Evolutionary conservation across 768 basidiomycete species (phyloP), one percentile per base, ranked within the genome.

Genomic region (Obba rivulosa): DNA sequence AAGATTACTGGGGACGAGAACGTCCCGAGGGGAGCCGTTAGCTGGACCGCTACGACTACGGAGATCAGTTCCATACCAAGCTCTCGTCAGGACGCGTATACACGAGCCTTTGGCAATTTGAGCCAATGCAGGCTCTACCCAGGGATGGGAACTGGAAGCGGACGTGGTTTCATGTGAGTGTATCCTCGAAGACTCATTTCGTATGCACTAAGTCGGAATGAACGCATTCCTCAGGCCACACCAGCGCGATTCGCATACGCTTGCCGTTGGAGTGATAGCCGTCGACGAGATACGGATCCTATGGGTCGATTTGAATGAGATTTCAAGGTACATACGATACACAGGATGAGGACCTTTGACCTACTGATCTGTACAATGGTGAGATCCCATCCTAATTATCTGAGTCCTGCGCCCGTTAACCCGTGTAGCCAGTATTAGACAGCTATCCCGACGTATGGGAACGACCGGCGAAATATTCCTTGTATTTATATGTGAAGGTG

Each of bases 1-100:
- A 57, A 57, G 35, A 46, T 57, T 28, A 57, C 53, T 0, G 56
- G 56, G 14, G 56, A 57, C 40, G 53, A 54, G 39, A 53, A 57
- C 46, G 56, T 57, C 10, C 56, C 56, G 16, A 41, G 56, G 2
- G 56, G 56, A 2, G 51, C 50, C 1, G n/a, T 52, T 13, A 54
- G 48, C 23, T 57, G 53, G 51, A 25, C 38, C 34, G 52, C 36
- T 11, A 4, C 35, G 34, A 35, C 34, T 34, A 24, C 41, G 14
- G 13, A 37, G 17, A 37, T 41, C 11, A 24, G 8, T 11, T 18
- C 16, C 1, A 10, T 49, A 4, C 16, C 43, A 1, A 24, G 22
- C 14, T 25, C 34, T 1, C 49, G 41, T 18, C 25, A 22, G 8
- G 23, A 23, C 11, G 11, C 45, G 4, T 51, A 37, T 11, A 41